Evolutionary conservation across 2,329 filamentous ascomycete genomes (phyloP).

Genomic region (Stachybotrys echinatus): DNA sequence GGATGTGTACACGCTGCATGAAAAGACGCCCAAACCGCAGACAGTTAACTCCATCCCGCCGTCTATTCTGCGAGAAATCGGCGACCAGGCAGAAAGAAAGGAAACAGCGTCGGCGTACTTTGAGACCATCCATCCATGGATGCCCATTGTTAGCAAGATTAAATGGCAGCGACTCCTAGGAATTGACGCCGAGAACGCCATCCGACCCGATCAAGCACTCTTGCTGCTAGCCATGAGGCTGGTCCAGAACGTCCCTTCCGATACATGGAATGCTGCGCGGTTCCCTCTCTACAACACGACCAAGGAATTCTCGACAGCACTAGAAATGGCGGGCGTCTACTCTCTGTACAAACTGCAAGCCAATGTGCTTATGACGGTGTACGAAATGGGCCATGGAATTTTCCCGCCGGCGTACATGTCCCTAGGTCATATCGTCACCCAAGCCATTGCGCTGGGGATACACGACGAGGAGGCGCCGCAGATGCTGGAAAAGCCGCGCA

Average conservation of each 20-base stretch:
- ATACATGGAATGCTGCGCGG: conserved; percentile 2
- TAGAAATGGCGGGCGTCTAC: conserved; percentile 15
- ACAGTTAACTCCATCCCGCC: conserved; percentile 2
- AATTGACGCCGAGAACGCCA: not conserved
- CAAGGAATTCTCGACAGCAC: conserved; percentile 8
- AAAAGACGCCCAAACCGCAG: not conserved
- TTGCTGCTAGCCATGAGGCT: conserved; percentile 19
- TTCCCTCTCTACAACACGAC: conserved; percentile 6
- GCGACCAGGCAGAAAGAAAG: conserved; percentile 1
- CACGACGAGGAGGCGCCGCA: conserved; percentile 8
- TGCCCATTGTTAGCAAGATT: conserved; percentile 8
- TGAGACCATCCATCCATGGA: conserved; percentile 7
- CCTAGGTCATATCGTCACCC: conserved; percentile 18
- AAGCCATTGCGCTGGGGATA: conserved; percentile 10
- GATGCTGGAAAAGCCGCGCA: conserved; percentile 16
- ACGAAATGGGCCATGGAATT: conserved; percentile 28
- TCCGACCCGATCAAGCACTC: conserved; percentile 8
- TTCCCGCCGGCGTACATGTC: conserved; percentile 25
- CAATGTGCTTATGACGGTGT: conserved; percentile 20
- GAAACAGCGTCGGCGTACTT: conserved; percentile 6
- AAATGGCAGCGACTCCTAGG: conserved; percentile 2
- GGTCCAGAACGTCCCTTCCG: conserved; percentile 8
- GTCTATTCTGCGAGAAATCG: conserved; percentile 1
- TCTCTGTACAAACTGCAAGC: conserved; percentile 20
- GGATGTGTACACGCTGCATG: conserved; percentile 2